Evolutionary conservation across 1,284 basidiomycete species (phyloP).

Genomic region (Leccinum pachyderme): DNA sequence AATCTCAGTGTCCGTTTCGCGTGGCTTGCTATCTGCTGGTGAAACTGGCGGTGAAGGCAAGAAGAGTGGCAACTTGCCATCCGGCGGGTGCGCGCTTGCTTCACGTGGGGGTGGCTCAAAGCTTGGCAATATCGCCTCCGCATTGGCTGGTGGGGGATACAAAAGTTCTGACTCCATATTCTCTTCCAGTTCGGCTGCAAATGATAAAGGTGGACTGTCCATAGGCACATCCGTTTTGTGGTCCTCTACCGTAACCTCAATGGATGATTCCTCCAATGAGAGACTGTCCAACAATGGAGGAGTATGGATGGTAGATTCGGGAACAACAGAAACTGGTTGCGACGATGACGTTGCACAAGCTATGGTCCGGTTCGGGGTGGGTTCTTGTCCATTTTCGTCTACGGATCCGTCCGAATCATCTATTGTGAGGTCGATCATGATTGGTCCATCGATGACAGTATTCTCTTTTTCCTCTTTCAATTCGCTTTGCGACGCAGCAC

Average conservation of each 20-base stretch:
- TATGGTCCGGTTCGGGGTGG: conserved; percentile 7
- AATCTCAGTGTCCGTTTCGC: conserved; percentile 23
- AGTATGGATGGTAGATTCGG: conserved; percentile 14
- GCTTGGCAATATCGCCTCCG: conserved; percentile 4
- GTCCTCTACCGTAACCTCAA: conserved; percentile 1
- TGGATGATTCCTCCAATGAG: conserved; percentile 21
- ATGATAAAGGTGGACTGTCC: conserved; percentile 15
- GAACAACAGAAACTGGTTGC: conserved; percentile 7
- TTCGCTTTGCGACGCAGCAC: not conserved
- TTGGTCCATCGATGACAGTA: conserved; percentile 14
- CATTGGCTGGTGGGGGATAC: conserved; percentile 4
- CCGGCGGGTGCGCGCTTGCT: conserved; percentile 7
- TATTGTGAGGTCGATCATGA: conserved; percentile 31
- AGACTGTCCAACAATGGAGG: conserved; percentile 24
- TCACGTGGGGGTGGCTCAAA: conserved; percentile 14
- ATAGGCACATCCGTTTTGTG: conserved; percentile 22
- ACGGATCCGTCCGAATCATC: conserved; percentile 27
- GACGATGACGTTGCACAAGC: conserved; percentile 1
- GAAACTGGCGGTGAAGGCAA: conserved; percentile 31
- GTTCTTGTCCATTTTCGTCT: conserved; percentile 9
- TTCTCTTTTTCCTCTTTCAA: conserved; percentile 5
- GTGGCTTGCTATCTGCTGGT: conserved; percentile 20
- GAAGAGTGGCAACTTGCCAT: conserved; percentile 28
- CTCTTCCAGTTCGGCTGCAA: conserved; percentile 6
- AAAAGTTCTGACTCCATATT: conserved; percentile 9